phyloP scores from a whole-genome alignment of 148 eudicot genomes.

The Rhododendron williamsianum region DNA sequence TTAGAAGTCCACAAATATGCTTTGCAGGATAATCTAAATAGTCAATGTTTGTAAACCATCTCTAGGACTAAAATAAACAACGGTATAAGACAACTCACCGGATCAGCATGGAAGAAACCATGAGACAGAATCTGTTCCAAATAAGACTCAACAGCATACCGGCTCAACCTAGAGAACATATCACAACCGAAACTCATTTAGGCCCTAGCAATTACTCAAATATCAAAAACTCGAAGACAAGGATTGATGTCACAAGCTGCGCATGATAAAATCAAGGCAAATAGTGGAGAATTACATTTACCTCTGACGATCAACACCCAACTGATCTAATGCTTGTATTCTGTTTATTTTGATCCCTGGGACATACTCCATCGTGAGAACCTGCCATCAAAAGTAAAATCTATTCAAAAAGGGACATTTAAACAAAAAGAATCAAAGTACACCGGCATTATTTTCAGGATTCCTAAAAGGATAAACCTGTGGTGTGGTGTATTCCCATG shows the following conservation, averaged over 20 bases:
- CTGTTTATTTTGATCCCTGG: conserved; percentile 99
- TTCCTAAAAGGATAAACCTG: conserved; percentile 52
- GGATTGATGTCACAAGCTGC: neutral
- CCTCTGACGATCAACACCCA: conserved; percentile 97
- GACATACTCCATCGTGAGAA: conserved; percentile 96
- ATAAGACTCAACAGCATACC: conserved; percentile 97
- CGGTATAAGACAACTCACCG: conserved; percentile 47
- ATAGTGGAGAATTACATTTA: conserved; percentile 19
- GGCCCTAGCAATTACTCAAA: neutral
- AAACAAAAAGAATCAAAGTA: conserved; percentile 3
- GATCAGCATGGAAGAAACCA: conserved; percentile 98
- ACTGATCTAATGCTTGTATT: conserved; percentile 84
- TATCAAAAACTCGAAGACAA: conserved; percentile 5
- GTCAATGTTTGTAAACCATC: neutral
- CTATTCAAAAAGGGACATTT: conserved; percentile 19
- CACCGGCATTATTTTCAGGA: conserved; percentile 3
- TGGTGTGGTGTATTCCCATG: conserved; percentile 94
- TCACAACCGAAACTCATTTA: conserved; percentile 1
- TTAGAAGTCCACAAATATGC: neutral
- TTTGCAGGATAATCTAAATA: neutral
- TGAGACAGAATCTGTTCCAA: conserved; percentile 88
- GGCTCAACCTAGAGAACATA: conserved; percentile 59
- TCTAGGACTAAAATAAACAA: neutral
- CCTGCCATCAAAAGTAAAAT: conserved; percentile 37
- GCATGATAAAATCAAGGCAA: neutral